These are phyloP conservation scores for Pezizomycotina sp. DNA, from an alignment of 2,329 filamentous ascomycete genomes.

Conservation along the genomic window DNA sequence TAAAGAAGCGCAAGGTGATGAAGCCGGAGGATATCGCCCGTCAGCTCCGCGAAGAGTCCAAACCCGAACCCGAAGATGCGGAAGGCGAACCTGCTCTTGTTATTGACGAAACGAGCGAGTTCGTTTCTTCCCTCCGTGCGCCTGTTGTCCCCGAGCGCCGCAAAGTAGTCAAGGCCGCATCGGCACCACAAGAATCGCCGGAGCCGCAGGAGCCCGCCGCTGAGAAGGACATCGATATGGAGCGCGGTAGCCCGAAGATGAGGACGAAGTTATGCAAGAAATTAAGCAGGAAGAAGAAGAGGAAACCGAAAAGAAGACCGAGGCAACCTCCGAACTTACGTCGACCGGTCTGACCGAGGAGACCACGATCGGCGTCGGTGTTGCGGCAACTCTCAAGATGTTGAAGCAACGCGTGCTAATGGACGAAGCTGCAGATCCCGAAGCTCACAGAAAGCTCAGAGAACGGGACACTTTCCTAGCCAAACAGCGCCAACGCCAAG, in stretches of 20 bases:
- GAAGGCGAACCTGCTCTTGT: slow-evolving; percentile 51
- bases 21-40: slow-evolving; percentile 75
- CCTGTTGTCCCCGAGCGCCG: slow-evolving; percentile 41
- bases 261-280: slow-evolving; percentile 32
- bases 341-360: slow-evolving; percentile 71
- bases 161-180: slow-evolving; percentile 25
- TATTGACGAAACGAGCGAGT: slow-evolving; percentile 93
- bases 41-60: slow-evolving; percentile 55
- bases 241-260: slow-evolving; percentile 35
- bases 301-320: too few relatives aligned
- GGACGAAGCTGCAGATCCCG: slow-evolving; percentile 43
- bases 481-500: slow-evolving; percentile 60
- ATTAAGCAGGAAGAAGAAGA: slow-evolving; percentile 34
- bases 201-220: slow-evolving; percentile 22
- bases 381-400: slow-evolving; percentile 68
- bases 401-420: slow-evolving; percentile 74
- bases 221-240: slow-evolving; percentile 39
- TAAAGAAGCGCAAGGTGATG: slow-evolving; percentile 82
- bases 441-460: slow-evolving; percentile 39
- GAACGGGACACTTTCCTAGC: slow-evolving; percentile 63
- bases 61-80: slow-evolving; percentile 39
- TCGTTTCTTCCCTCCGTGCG: slow-evolving; percentile 70
- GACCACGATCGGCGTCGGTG: slow-evolving; percentile 56
- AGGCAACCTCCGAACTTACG: slow-evolving; percentile 37
- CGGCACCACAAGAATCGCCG: slow-evolving; percentile 7